phyloP scores from a whole-genome alignment of 2,329 filamentous ascomycete species.

The Trichoderma gracile region DNA sequence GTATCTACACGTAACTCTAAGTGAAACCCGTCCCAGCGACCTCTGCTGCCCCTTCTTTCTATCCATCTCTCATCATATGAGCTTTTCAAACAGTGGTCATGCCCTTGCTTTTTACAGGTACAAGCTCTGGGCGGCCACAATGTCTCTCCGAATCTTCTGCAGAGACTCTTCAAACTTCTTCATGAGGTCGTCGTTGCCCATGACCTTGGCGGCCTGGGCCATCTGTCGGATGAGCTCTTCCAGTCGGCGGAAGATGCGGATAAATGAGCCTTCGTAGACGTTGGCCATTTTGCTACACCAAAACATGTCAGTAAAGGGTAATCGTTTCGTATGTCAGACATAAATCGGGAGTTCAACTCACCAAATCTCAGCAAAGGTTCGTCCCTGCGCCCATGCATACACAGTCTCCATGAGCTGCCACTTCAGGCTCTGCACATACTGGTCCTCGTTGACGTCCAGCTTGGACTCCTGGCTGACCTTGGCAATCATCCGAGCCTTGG shows the following conservation, averaged over 20 bases:
- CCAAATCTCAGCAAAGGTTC: slow-evolving; percentile 92
- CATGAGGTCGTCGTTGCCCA: slow-evolving; percentile 93
- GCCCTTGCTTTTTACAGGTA: slow-evolving; percentile 63
- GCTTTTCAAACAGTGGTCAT: background rate
- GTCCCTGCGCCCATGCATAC: slow-evolving; percentile 85
- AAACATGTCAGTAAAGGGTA: slow-evolving; percentile 31
- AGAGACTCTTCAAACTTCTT: slow-evolving; percentile 88
- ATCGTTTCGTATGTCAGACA: background rate
- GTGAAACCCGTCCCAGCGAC: background rate
- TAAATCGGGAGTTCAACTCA: slow-evolving; percentile 52
- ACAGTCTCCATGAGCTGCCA: slow-evolving; percentile 98
- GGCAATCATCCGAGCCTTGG: slow-evolving; percentile 82
- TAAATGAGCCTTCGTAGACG: slow-evolving; percentile 93
- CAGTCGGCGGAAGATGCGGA: slow-evolving; percentile 90
- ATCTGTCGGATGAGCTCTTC: slow-evolving; percentile 95
- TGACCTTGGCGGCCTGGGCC: slow-evolving; percentile 92
- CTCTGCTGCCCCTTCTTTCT: background rate
- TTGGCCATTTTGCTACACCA: slow-evolving; percentile 90
- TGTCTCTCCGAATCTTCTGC: slow-evolving; percentile 83
- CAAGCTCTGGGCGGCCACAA: slow-evolving; percentile 91
- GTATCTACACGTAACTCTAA: slow-evolving; percentile 16
- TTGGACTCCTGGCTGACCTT: slow-evolving; percentile 96
- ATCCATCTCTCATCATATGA: background rate
- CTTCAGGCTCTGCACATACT: slow-evolving; percentile 87
- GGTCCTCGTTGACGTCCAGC: slow-evolving; percentile 88